Percentiles rank a stretch among this genome's conserved stretches.
phyloP scores from a whole-genome alignment of 805 yeast genomes.

The Tetrapisispora nanseiensis region DNA sequence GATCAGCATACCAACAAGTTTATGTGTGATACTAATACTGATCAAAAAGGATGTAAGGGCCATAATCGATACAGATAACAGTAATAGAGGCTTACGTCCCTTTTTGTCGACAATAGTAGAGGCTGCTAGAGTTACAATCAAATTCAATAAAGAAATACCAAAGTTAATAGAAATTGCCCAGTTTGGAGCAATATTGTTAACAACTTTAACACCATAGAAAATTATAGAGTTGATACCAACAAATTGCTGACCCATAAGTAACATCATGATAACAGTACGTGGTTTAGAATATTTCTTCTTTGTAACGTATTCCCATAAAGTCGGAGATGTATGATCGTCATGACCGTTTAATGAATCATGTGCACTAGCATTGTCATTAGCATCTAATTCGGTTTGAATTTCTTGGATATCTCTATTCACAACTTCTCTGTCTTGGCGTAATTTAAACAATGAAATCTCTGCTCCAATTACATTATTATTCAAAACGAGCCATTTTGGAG shows the following conservation, averaged over 20 bases:
- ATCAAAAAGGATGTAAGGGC: slow-evolving; percentile 52
- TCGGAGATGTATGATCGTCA: slow-evolving; percentile 5
- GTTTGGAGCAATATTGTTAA: slow-evolving; percentile 61
- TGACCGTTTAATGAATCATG: slow-evolving; percentile 5
- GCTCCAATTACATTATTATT: slow-evolving; percentile 29
- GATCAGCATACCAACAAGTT: slow-evolving; percentile 43
- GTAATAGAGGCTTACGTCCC: slow-evolving; percentile 67
- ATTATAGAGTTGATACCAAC: slow-evolving; percentile 89
- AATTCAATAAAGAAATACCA: slow-evolving; percentile 64
- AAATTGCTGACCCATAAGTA: slow-evolving; percentile 80
- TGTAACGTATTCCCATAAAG: slow-evolving; percentile 39
- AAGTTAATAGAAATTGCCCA: slow-evolving; percentile 66
- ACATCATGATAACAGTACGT: slow-evolving; percentile 54
- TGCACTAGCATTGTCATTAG: slow-evolving; percentile 1
- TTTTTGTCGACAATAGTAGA: slow-evolving; percentile 65
- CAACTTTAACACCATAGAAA: slow-evolving; percentile 83
- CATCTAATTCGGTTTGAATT: slow-evolving; percentile 4
- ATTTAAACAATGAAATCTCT: slow-evolving; percentile 24
- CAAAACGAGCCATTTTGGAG: slow-evolving; percentile 70
- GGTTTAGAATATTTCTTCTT: slow-evolving; percentile 46
- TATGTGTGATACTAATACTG: slow-evolving; percentile 51
- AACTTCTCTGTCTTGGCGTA: slow-evolving; percentile 31
- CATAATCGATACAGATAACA: slow-evolving; percentile 61
- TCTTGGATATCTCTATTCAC: slow-evolving; percentile 19
- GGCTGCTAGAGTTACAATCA: slow-evolving; percentile 60